phyloP scores from a whole-genome alignment of 768 basidiomycete genomes.

The Rhizopogon salebrosus region DNA sequence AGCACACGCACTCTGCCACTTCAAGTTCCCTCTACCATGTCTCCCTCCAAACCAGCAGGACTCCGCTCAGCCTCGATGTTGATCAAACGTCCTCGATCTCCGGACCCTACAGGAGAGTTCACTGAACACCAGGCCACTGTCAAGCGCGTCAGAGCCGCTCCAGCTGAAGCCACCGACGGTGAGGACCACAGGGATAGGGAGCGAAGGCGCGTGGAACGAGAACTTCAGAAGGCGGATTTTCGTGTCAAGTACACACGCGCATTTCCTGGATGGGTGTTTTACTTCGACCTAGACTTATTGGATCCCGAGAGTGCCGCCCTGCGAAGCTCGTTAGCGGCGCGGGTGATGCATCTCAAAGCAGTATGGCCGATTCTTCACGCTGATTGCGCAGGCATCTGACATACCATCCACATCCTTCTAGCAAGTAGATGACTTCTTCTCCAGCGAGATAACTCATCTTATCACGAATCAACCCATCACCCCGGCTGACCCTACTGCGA shows the following conservation, averaged over 20 bases:
- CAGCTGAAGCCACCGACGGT: conserved; percentile 24
- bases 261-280: conserved; percentile 82
- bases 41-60: conserved; percentile 26
- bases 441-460: conserved; percentile 80
- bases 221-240: conserved; percentile 65
- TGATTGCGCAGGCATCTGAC: conserved; percentile 1
- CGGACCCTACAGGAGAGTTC: conserved; percentile 36
- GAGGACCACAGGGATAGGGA: conserved; percentile 41
- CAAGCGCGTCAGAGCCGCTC: conserved; percentile 42
- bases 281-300: conserved; percentile 66
- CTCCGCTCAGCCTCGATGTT: conserved; percentile 28
- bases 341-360: conserved; percentile 66
- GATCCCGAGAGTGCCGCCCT: conserved; percentile 30
- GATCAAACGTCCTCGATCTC: conserved; percentile 46
- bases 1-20: conserved; percentile 32
- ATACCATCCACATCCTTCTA: conserved; percentile 26
- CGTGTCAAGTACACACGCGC: conserved; percentile 78
- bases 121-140: conserved; percentile 16
- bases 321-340: conserved; percentile 41
- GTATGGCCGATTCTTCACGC: conserved; percentile 44
- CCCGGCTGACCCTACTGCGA: conserved; percentile 30
- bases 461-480: conserved; percentile 57
- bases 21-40: conserved; percentile 28
- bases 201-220: conserved; percentile 44
- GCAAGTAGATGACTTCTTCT: conserved; percentile 88